These are phyloP conservation scores for Mycosphaerella sp. DNA, from an alignment of 2,329 filamentous ascomycete genomes.

Conservation along the genomic window DNA sequence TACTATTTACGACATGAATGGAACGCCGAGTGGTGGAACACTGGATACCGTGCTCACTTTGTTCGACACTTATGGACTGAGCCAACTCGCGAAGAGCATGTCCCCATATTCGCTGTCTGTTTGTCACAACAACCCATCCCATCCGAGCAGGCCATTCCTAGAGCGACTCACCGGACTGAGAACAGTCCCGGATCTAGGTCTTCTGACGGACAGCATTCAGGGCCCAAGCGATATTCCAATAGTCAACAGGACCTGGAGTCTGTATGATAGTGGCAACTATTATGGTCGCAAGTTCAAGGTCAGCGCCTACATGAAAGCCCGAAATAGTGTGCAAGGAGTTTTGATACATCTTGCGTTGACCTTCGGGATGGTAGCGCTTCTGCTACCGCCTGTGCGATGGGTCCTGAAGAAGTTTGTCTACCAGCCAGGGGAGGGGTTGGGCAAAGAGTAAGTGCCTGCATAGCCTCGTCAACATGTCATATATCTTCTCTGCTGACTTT, in stretches of 20 bases:
- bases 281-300: constrained; percentile 56
- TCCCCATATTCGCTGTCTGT: constrained; percentile 49
- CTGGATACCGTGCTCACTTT: constrained; percentile 59
- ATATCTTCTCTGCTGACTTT: constrained; percentile 1
- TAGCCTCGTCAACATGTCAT: background rate
- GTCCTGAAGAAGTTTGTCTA: constrained; percentile 44
- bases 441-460: constrained; percentile 36
- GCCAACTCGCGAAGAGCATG: constrained; percentile 44
- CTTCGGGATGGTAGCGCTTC: constrained; percentile 43
- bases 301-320: constrained; percentile 50
- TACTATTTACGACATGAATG: constrained; percentile 51
- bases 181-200: constrained; percentile 52
- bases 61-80: constrained; percentile 44
- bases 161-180: constrained; percentile 48
- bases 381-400: constrained; percentile 50
- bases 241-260: constrained; percentile 55
- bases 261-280: constrained; percentile 46
- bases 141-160: constrained; percentile 33
- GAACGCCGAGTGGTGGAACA: constrained; percentile 52
- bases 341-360: constrained; percentile 46
- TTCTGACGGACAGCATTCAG: constrained; percentile 50
- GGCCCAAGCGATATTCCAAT: constrained; percentile 51
- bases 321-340: constrained; percentile 44
- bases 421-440: constrained; percentile 48
- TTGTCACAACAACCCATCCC: constrained; percentile 32